Percentiles rank a stretch among this genome's conserved stretches.
These are phyloP conservation scores for Trametes villosa DNA, from an alignment of 768 basidiomycete species.

Conservation along the genomic window DNA sequence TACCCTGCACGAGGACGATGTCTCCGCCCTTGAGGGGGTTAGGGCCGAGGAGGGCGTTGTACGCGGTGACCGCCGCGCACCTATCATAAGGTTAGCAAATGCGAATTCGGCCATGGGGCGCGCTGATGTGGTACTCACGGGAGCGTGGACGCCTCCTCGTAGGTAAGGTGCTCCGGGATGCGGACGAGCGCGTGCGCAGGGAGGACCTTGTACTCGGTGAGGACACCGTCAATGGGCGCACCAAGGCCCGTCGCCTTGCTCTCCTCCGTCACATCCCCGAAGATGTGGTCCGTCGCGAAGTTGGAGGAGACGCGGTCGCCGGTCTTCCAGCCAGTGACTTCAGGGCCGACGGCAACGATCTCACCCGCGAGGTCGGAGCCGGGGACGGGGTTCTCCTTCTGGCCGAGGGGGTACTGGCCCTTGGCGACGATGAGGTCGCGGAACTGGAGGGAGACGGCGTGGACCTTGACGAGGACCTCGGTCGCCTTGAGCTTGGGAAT, in stretches of 20 bases:
- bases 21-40: conserved; percentile 61
- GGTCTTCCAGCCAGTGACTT: conserved; percentile 49
- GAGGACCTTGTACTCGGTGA: conserved; percentile 39
- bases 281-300: conserved; percentile 51
- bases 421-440: conserved; percentile 53
- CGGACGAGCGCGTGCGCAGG: conserved; percentile 44
- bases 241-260: conserved; percentile 47
- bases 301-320: conserved; percentile 63
- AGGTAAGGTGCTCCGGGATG: conserved; percentile 60
- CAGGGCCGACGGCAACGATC: conserved; percentile 48
- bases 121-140: conserved; percentile 50
- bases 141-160: conserved; percentile 67
- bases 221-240: conserved; percentile 52
- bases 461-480: conserved; percentile 60
- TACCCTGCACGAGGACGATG: conserved; percentile 57
- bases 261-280: conserved; percentile 46
- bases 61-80: conserved; percentile 67
- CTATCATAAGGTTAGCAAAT: no score
- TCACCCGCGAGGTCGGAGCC: conserved; percentile 62
- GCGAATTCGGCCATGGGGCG: no score
- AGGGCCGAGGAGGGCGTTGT: conserved; percentile 57
- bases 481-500: conserved; percentile 42
- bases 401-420: conserved; percentile 44
- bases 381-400: conserved; percentile 34
- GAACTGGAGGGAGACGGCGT: conserved; percentile 59